Evolutionary conservation across 176 grass and related monocot species (phyloP), one percentile per base, ranked within the genome.

Genomic region (Rhynchospora breviuscula): DNA sequence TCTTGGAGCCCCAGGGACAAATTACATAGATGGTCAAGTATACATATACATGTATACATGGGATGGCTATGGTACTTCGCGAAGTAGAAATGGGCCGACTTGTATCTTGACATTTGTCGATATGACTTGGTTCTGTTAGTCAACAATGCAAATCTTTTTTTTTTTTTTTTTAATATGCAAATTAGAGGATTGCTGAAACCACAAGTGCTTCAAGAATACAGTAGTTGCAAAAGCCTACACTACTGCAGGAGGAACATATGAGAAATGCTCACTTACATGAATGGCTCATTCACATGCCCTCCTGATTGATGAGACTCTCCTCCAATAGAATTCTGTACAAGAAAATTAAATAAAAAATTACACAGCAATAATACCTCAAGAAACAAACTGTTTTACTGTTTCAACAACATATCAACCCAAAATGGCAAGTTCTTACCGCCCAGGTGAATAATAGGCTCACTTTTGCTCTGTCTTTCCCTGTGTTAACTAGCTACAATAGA

Each of bases 201-300:
- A 77, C 47, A 77, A 56, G 73, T 8, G 54, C 12, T 18, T 53
- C 5, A 25, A 33, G 10, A 61, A 64, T 89, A 62, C 17, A 80
- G 29, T 89, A 83, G 21, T 79, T 77, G 18, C 64, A 53, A 67
- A 19, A 3, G 86, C 56, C 62, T 82, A 4, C 8, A 62, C 35
- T 73, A 69, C 18, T 26, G 62, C 48, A 33, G 25, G 22, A 77
- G 8, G 67, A 88, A 67, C 13, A 15, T 22, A n/a, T 65, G 9
- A 35, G 51, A 19, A 45, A 72, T 62, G 85, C 56, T 75, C 62
- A 89, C 92, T 91, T 78, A 94, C 95, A 94, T 87, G 84, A 98
- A 98, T 88, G 95, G 92, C 79, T 98, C 95, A 84, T 98, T 98
- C 40, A 92, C 78, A 49, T 98, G 95, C 72, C 90, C 92, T 5